Conservation (phyloP, 1,284 basidiomycete species). For the Microbotryomycetes sp. region DNA sequence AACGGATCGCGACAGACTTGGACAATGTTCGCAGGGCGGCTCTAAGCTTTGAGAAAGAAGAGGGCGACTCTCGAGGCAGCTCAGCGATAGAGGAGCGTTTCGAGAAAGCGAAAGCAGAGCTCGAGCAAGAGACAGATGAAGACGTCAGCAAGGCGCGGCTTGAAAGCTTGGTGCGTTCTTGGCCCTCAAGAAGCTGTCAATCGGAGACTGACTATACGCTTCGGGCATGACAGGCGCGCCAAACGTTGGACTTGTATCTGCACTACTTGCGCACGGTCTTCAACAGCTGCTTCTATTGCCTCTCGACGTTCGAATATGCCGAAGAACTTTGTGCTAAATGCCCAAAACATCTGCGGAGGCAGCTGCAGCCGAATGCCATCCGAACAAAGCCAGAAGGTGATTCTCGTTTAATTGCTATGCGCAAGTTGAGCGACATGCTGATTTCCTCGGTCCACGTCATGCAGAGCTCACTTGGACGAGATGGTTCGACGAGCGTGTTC, state of each 20-base stretch:
- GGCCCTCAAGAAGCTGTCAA: not conserved
- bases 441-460: conserved; percentile 5
- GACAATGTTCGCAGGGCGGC: conserved; percentile 64
- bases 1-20: conserved; percentile 69
- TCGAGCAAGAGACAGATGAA: conserved; percentile 23
- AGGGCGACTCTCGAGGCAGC: conserved; percentile 41
- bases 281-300: conserved; percentile 92
- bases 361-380: conserved; percentile 6
- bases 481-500: conserved; percentile 73
- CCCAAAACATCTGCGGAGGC: conserved; percentile 67
- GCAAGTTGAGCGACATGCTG: not conserved
- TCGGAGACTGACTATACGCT: not conserved
- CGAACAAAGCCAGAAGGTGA: not conserved
- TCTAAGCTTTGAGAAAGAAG: conserved; percentile 62
- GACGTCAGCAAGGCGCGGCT: conserved; percentile 34
- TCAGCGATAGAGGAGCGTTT: conserved; percentile 37
- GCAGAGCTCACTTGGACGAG: conserved; percentile 80
- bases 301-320: conserved; percentile 77
- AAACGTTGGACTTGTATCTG: conserved; percentile 75
- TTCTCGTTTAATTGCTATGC: too few relatives aligned
- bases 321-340: conserved; percentile 92
- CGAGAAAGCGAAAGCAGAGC: conserved; percentile 12
- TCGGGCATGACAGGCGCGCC: conserved; percentile 51
- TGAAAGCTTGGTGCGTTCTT: not conserved
- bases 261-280: conserved; percentile 74